These are phyloP conservation scores for Wakefieldia striispora DNA, from an alignment of 768 basidiomycete species.

Conservation along the genomic window DNA sequence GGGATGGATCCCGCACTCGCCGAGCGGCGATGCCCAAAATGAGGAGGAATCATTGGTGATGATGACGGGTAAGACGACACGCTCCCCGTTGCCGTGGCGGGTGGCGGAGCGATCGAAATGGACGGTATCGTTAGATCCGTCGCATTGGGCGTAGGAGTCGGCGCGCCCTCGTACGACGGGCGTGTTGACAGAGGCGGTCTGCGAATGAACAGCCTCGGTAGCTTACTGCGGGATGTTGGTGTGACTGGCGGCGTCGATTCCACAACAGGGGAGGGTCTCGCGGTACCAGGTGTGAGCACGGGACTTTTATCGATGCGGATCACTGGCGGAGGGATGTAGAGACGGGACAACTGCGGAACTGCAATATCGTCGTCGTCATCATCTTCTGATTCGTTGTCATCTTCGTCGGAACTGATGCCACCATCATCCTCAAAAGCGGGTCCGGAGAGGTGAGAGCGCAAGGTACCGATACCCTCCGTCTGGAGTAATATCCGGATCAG, in stretches of 20 bases:
- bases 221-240: constrained; percentile 28
- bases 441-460: constrained; percentile 57
- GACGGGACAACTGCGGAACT: constrained; percentile 20
- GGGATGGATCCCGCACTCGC: constrained; percentile 31
- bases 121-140: constrained; percentile 6
- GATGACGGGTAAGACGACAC: constrained; percentile 17
- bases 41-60: constrained; percentile 17
- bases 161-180: constrained; percentile 27
- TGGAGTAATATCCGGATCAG: constrained; percentile 25
- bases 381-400: constrained; percentile 35
- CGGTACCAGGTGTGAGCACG: constrained; percentile 20
- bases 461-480: constrained; percentile 86
- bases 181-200: constrained; percentile 31
- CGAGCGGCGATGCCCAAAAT: constrained; percentile 31
- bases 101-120: constrained; percentile 14
- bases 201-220: constrained; percentile 36
- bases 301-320: constrained; percentile 21
- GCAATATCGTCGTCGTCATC: constrained; percentile 35
- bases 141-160: constrained; percentile 1
- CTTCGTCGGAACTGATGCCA: constrained; percentile 58
- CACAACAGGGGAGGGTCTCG: constrained; percentile 19
- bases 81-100: constrained; percentile 7
- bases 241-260: constrained; percentile 24
- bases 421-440: constrained; percentile 75
- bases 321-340: constrained; percentile 20